Conservation (phyloP, 2,329 filamentous ascomycete genomes). For the Lachnellula willkommii region DNA sequence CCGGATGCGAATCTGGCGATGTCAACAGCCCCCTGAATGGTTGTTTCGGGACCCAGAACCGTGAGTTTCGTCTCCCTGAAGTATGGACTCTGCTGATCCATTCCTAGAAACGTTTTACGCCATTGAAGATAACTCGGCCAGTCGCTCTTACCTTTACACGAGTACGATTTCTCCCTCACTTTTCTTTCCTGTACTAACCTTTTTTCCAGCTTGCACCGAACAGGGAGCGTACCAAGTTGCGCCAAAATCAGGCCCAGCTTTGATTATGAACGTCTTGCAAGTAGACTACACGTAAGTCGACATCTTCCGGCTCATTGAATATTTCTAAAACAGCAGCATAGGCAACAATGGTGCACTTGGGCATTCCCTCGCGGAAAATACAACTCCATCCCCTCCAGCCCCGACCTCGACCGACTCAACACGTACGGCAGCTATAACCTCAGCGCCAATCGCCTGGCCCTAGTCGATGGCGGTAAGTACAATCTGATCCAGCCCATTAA, state of each 20-base stretch:
- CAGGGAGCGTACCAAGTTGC: slow-evolving; percentile 46
- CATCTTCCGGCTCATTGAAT: neutral
- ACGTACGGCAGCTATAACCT: slow-evolving; percentile 44
- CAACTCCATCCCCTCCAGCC: slow-evolving; percentile 40
- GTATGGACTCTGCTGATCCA: neutral
- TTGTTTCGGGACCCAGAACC: slow-evolving; percentile 39
- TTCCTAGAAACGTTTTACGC: slow-evolving; percentile 39
- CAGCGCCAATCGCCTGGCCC: slow-evolving; percentile 42
- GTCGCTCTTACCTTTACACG: slow-evolving; percentile 46
- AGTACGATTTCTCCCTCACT: slow-evolving; percentile 19
- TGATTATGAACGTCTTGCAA: slow-evolving; percentile 44
- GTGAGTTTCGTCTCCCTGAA: neutral
- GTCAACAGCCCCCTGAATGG: slow-evolving; percentile 34
- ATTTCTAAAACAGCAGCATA: neutral
- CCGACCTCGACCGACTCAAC: slow-evolving; percentile 39
- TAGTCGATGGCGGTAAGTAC: slow-evolving; percentile 44
- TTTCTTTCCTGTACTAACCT: neutral
- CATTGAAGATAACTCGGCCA: slow-evolving; percentile 36
- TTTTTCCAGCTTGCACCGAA: slow-evolving; percentile 38
- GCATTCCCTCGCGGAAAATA: slow-evolving; percentile 44
- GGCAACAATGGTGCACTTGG: slow-evolving; percentile 47
- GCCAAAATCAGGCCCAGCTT: slow-evolving; percentile 37
- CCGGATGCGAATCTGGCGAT: slow-evolving; percentile 38
- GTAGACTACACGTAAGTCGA: slow-evolving; percentile 44
- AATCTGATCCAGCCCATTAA: neutral